phyloP scores from a whole-genome alignment of 2,329 filamentous ascomycete species.

The Apiospora hydei region DNA sequence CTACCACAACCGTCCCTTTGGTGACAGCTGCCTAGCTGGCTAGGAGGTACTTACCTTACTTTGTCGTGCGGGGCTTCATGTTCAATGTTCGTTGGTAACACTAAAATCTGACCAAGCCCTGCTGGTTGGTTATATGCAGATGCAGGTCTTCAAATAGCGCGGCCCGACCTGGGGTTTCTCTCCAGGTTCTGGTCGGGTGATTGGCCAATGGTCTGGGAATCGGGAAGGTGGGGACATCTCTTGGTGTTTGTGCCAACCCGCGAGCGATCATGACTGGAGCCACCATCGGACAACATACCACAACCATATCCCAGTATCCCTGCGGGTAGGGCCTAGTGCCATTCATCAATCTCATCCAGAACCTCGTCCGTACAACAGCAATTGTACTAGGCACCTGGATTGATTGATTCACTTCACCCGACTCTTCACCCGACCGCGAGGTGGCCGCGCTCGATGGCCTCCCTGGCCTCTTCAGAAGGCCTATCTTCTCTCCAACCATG shows the following conservation, averaged over 20 bases:
- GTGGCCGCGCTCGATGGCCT: neutral
- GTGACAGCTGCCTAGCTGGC: conserved; percentile 8
- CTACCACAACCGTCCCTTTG: conserved; percentile 10
- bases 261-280: conserved; percentile 13
- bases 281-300: conserved; percentile 8
- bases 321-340: conserved; percentile 11
- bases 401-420: neutral
- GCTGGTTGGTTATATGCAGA: neutral
- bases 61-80: neutral
- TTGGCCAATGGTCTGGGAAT: neutral
- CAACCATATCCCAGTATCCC: neutral
- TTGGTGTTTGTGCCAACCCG: conserved; percentile 8
- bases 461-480: neutral
- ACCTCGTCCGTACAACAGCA: neutral
- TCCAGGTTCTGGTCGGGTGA: neutral
- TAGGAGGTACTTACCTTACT: neutral
- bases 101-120: conserved; percentile 12
- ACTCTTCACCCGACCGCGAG: neutral
- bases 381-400: neutral
- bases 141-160: conserved; percentile 8
- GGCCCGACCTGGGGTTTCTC: neutral
- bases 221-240: neutral
- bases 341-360: neutral
- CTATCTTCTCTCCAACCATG: neutral
- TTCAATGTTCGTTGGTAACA: neutral